phyloP scores from a whole-genome alignment of 2,329 filamentous ascomycete species.

The Fusarium sp. region DNA sequence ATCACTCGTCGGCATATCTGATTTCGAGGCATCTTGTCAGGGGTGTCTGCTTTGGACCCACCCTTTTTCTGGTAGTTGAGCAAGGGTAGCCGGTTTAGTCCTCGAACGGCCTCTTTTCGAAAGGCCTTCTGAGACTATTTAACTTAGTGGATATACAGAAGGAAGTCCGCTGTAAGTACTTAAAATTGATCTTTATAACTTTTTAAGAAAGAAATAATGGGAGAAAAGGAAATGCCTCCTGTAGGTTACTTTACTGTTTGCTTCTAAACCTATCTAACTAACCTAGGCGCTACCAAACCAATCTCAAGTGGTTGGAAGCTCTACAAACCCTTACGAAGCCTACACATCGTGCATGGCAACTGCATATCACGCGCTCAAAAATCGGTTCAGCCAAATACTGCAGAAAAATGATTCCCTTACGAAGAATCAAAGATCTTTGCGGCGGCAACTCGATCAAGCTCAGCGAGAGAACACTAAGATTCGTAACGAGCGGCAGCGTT shows the following conservation, averaged over 20 bases:
- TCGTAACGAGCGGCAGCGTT: background rate
- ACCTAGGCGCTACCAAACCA: background rate
- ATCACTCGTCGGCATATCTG: background rate
- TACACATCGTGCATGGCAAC: background rate
- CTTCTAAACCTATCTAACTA: background rate
- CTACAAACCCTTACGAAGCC: too few relatives aligned
- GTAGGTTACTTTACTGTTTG: background rate
- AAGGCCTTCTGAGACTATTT: background rate
- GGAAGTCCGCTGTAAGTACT: background rate
- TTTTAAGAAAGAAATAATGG: background rate
- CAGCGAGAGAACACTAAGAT: background rate
- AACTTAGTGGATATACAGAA: background rate
- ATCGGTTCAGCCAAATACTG: background rate
- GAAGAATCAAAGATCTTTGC: constrained; percentile 1
- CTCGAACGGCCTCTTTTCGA: background rate
- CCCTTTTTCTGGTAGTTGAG: background rate
- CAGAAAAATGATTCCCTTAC: constrained; percentile 1
- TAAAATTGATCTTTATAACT: background rate
- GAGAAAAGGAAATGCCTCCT: background rate
- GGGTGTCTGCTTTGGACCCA: background rate
- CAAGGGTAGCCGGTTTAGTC: background rate
- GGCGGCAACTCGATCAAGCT: background rate
- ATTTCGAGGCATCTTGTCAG: background rate
- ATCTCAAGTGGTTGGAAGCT: background rate
- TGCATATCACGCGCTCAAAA: background rate